Base-by-base conservation (phyloP, 805 yeast genomes). In the Candida michaelii region DNA sequence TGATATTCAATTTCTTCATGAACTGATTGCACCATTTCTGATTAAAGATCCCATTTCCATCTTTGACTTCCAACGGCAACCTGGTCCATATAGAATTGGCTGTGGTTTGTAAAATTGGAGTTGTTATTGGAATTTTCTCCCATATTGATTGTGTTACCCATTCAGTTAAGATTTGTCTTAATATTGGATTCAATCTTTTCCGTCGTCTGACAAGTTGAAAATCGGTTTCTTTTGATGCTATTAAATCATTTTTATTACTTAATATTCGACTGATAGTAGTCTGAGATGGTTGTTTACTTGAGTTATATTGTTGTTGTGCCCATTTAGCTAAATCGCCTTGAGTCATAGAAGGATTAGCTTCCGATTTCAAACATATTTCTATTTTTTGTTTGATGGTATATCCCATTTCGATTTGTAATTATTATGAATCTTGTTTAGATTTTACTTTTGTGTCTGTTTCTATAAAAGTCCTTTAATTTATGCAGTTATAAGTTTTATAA, bases 131-230 rank as follows among this genome's bases (percentile, higher is more conserved):
- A 27, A 80, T 77, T 36, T 74, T 76, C 53, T 79, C 82, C 86
- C 87, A 82, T 2, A 74, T 73, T 17, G 82, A 77, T 54, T 81
- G 86, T 0, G 82, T 73, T 30, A 81, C 77, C 86, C 86, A 82
- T 55, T 82, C 86, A n/a, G 79, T 74, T 32, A 82, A 57, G n/a
- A 82, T 79, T 35, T 73, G 71, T 27, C 85, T 60, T 11, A 82
- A 66, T 17, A 82, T 55, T 9, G 77, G 74, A 49, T 79, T 79
- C 36, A 73, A 59, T n/a, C 78, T 77, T 43, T 77, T 79, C 27
- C 85, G 59, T 40, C 84, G 60, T 41, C 81, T 56, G 10, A 75
- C 74, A 46, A 71, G 64, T 60, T 56, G 74, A 59, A 70, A 78
- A 57, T 71, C 84, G 47, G 69, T 71, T 36, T 74, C 77, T 48